Conservation (phyloP, 2,329 filamentous ascomycete genomes). For the Ophiocordyceps polyrhachis-furcata region DNA sequence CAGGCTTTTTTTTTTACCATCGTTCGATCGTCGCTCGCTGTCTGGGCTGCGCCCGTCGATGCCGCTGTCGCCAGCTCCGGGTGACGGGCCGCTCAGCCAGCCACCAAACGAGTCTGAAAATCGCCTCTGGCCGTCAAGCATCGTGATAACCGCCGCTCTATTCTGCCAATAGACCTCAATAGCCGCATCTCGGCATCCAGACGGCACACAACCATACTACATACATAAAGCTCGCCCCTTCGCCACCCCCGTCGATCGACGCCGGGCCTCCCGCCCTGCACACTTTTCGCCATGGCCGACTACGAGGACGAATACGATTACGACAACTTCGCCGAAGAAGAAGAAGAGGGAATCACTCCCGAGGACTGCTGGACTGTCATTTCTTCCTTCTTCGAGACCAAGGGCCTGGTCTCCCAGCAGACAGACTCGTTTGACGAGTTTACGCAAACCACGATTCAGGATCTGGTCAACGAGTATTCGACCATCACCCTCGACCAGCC, state of each 20-base stretch:
- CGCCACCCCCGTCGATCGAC: background rate
- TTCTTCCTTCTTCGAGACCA: conserved; percentile 87
- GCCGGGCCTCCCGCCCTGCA: background rate
- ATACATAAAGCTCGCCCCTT: background rate
- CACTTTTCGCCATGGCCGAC: conserved; percentile 26
- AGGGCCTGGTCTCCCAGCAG: conserved; percentile 92
- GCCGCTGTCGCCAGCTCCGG: conserved; percentile 14
- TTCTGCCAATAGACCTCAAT: background rate
- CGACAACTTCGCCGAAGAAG: conserved; percentile 50
- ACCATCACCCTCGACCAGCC: conserved; percentile 88
- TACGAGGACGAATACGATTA: conserved; percentile 44
- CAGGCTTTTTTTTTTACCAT: too few relatives aligned
- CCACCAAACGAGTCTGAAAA: conserved; percentile 10
- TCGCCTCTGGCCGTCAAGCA: background rate
- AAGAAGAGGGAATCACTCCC: conserved; percentile 60
- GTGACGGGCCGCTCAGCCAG: conserved; percentile 11
- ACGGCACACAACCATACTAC: background rate
- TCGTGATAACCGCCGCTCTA: background rate
- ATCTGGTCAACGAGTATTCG: conserved; percentile 82
- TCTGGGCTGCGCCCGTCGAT: conserved; percentile 10
- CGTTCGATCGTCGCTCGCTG: background rate
- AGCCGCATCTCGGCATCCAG: background rate
- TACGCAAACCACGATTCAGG: conserved; percentile 81
- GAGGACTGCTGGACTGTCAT: conserved; percentile 99
- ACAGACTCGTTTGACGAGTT: conserved; percentile 98